phyloP scores from a whole-genome alignment of 306 rosid species.

The Bauhinia variegata region DNA sequence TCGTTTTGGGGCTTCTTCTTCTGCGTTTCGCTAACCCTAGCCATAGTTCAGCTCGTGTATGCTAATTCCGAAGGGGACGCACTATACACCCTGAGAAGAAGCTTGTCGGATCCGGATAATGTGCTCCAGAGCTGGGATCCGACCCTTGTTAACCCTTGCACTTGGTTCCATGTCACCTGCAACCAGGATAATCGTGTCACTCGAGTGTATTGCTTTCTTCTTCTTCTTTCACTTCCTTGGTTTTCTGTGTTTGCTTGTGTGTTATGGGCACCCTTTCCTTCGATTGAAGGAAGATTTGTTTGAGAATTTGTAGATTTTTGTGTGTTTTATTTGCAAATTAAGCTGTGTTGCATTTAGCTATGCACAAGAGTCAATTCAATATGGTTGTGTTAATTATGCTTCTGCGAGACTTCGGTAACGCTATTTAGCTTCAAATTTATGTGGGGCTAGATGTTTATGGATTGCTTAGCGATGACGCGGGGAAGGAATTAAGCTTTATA shows the following conservation, averaged over 20 bases:
- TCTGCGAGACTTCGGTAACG: background rate
- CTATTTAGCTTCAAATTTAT: background rate
- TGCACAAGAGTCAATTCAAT: too few species aligned
- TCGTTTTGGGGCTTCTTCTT: slow-evolving; percentile 32
- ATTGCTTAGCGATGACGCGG: background rate
- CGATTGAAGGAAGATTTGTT: background rate
- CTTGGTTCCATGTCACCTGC: slow-evolving; percentile 98
- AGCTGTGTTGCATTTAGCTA: background rate
- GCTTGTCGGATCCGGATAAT: slow-evolving; percentile 82
- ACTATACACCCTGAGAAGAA: slow-evolving; percentile 71
- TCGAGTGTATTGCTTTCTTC: slow-evolving; percentile 61
- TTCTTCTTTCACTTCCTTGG: background rate
- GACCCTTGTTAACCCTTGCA: slow-evolving; percentile 91
- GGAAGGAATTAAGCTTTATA: background rate
- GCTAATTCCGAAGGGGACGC: slow-evolving; percentile 94
- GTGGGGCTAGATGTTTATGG: background rate
- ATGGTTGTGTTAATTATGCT: background rate
- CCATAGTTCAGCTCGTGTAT: slow-evolving; percentile 33
- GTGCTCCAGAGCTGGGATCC: slow-evolving; percentile 99
- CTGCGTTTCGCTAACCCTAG: slow-evolving; percentile 44
- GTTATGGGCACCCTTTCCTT: background rate
- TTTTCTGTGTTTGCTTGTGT: background rate
- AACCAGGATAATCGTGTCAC: slow-evolving; percentile 90
- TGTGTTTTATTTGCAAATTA: slow-evolving; percentile 1
- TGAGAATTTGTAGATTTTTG: slow-evolving; percentile 22